Conservation (phyloP, 108 stramenopile species). For the Cyclotella kingstonii region DNA sequence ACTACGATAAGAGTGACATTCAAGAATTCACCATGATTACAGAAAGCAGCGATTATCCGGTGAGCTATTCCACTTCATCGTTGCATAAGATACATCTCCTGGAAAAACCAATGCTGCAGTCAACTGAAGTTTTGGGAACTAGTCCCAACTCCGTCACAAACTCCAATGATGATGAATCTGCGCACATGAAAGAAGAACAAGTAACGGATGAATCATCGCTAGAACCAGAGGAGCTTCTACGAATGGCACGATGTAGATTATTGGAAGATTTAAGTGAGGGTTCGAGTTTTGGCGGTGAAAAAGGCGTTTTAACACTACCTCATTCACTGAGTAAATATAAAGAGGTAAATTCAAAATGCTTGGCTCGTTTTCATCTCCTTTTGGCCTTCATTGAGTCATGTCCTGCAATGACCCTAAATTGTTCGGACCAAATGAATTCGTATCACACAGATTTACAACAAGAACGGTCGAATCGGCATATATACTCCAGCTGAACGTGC, state of each 20-base stretch:
- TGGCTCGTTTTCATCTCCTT: background rate
- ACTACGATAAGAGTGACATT: constrained; percentile 3
- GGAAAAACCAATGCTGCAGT: background rate
- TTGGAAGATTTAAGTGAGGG: constrained; percentile 82
- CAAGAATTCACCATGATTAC: constrained; percentile 14
- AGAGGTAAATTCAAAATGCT: constrained; percentile 56
- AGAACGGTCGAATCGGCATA: constrained; percentile 94
- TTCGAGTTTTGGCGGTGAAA: constrained; percentile 44
- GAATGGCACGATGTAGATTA: constrained; percentile 68
- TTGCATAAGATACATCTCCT: background rate
- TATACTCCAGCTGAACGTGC: constrained; percentile 93
- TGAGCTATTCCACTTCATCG: background rate
- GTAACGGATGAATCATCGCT: constrained; percentile 60
- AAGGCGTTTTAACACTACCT: constrained; percentile 70
- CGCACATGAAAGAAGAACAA: constrained; percentile 11
- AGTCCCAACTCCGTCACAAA: constrained; percentile 1
- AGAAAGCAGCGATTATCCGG: background rate
- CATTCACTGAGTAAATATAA: constrained; percentile 86
- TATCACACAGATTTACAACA: constrained; percentile 81
- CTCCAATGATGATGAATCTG: background rate
- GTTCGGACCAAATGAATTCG: background rate
- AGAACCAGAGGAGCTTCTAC: constrained; percentile 67
- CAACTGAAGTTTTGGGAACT: background rate
- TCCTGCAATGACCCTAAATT: background rate
- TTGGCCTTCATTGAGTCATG: background rate